Base-by-base conservation (phyloP, 805 yeast species). In the Starmerella sirachaensis region DNA sequence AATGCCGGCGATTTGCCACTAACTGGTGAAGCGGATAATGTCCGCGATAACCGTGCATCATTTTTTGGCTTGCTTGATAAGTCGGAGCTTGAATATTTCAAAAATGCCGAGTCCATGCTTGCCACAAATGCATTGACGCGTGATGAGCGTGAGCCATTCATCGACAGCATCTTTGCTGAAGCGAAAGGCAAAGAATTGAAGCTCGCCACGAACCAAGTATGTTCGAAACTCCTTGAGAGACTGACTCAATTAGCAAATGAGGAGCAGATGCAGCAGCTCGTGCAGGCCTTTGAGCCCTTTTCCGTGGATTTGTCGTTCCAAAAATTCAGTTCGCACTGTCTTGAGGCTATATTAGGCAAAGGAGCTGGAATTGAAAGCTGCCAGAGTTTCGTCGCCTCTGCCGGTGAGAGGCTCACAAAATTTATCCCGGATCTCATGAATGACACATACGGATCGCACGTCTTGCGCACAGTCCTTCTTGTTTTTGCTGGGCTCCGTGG, bases 171-270 rank as follows among this genome's bases (percentile, higher is more conserved):
- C 1, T 67, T 86, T 48, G 88, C 78, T 47, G 98, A 91, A 62
- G 71, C 85, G 17, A 66, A 69, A 33, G 95, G 94, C 2, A 85
- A 86, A 51, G 97, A 88, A 59, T 64, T 91, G 49, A 88, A 91
- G 58, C 66, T 88, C 28, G 94, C 81, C 4, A 88, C 95, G 2
- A 86, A 88, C 54, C 96, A 86, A 54, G 84, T 88, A 40, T 85
- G 96, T 58, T 88, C 97, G 18, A 88, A 88, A 56, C 66, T 91
- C 41, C 68, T 91, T 65, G 98, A 88, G 59, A 68, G 98, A 54
- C 62, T 88, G 43, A 70, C 88, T n/a, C 59, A 81, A 29, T 61
- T 65, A 14, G 78, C 86, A 12, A 65, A 69, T 19, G 77, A 74
- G 43, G 63, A 59, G 10, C 93, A 84, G 56, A 58, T 84, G 42